These are phyloP conservation scores for Barbarea vulgaris DNA, from an alignment of 345 rosid species.

Conservation along the genomic window DNA sequence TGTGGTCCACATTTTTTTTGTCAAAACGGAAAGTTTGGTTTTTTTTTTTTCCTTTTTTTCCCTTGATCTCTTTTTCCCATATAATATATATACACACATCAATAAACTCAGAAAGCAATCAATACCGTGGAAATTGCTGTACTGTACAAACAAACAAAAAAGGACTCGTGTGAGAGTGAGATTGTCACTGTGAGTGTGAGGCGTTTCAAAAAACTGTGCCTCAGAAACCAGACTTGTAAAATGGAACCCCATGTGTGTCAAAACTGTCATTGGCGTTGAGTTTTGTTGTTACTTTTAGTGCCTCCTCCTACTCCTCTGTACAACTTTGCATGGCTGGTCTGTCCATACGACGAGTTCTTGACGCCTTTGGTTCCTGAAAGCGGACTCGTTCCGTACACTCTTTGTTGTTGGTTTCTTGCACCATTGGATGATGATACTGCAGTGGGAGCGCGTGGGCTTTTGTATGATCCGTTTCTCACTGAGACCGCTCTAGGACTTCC, in stretches of 20 bases:
- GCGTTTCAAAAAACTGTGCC: constrained; percentile 29
- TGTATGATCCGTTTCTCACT: constrained; percentile 23
- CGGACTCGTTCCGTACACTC: constrained; percentile 31
- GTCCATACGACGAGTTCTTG: constrained; percentile 28
- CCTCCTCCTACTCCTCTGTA: constrained; percentile 35
- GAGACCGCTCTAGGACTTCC: constrained; percentile 26
- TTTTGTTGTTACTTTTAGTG: constrained; percentile 31
- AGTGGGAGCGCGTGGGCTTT: constrained; percentile 2
- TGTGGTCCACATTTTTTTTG: background rate
- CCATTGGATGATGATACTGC: constrained; percentile 12
- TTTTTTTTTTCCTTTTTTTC: background rate
- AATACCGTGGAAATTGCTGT: constrained; percentile 26
- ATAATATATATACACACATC: constrained; percentile 34
- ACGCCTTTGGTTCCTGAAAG: constrained; percentile 33
- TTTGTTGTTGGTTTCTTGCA: constrained; percentile 40
- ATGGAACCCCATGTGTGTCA: background rate
- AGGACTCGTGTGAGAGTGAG: constrained; percentile 10
- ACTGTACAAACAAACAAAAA: constrained; percentile 5
- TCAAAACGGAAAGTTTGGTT: background rate
- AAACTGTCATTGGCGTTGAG: constrained; percentile 31
- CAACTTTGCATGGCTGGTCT: constrained; percentile 29
- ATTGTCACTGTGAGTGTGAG: constrained; percentile 4
- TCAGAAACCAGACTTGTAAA: constrained; percentile 17
- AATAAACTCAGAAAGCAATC: constrained; percentile 12
- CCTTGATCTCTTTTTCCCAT: background rate